Evolutionary conservation across 176 grass and related monocot species (phyloP).

Genomic region (Chloris gayana): DNA sequence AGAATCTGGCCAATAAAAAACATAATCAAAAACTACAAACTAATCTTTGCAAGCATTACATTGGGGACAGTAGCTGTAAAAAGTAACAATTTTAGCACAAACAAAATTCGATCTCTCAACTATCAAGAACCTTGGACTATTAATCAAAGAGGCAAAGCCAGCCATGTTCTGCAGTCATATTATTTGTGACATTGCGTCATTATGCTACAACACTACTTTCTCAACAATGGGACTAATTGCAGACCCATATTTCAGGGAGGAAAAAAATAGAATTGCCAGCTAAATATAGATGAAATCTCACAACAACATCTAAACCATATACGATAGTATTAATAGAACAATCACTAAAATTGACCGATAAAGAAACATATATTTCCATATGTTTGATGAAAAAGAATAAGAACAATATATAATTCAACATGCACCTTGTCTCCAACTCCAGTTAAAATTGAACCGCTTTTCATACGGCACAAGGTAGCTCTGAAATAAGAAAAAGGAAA

Average conservation of each 20-base stretch:
- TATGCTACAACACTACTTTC: background rate
- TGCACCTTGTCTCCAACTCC: conserved; percentile 87
- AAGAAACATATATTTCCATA: no score
- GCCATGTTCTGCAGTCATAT: background rate
- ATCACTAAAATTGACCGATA: background rate
- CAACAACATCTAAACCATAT: conserved; percentile 8
- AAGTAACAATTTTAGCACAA: background rate
- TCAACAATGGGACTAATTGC: background rate
- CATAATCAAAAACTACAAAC: conserved; percentile 14
- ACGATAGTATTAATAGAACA: background rate
- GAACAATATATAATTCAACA: conserved; percentile 19
- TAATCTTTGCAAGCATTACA: background rate
- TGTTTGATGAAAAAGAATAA: conserved; percentile 25
- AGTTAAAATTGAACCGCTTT: conserved; percentile 75
- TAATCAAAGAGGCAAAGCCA: background rate
- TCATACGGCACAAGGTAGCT: conserved; percentile 78
- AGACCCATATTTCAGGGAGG: background rate
- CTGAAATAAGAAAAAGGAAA: conserved; percentile 49
- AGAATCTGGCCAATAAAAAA: conserved; percentile 52
- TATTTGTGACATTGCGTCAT: background rate
- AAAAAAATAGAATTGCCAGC: background rate
- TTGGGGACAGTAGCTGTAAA: background rate
- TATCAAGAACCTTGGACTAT: background rate
- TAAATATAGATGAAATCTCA: background rate
- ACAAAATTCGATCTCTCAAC: background rate